These are phyloP conservation scores for Diversispora epigaea DNA, from an alignment of 192 early-diverging fungal species.

Conservation along the genomic window DNA sequence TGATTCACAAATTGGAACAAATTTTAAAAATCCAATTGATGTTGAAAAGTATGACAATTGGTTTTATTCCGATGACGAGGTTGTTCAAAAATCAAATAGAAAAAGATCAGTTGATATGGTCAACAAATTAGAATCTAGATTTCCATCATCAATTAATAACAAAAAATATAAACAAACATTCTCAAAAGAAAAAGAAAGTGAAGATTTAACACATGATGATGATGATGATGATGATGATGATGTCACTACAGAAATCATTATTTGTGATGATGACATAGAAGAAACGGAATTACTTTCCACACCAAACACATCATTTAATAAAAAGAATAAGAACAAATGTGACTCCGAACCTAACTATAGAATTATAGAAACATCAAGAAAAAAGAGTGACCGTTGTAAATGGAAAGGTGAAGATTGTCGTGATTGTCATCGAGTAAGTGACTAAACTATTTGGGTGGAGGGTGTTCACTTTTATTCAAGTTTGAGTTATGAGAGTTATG, in stretches of 20 bases:
- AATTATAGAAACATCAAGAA: neutral
- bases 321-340: neutral
- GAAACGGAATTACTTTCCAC: neutral
- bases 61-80: neutral
- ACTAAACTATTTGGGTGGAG: neutral
- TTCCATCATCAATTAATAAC: neutral
- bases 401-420: slow-evolving; percentile 5
- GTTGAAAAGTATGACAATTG: neutral
- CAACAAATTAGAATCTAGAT: neutral
- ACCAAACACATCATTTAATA: neutral
- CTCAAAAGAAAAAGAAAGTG: too few species aligned
- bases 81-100: neutral
- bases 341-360: neutral
- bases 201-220: neutral
- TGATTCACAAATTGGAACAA: too few species aligned
- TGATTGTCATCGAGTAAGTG: slow-evolving; percentile 11
- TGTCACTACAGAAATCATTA: neutral
- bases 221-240: neutral
- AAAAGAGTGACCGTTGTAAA: neutral
- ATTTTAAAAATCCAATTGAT: neutral
- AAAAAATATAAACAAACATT: neutral
- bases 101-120: neutral
- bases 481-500: too few species aligned
- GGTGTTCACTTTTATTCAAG: neutral
- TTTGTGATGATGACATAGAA: neutral